These are phyloP conservation scores for Paracoccidioides lutzii DNA, from an alignment of 2,329 filamentous ascomycete species.

Conservation along the genomic window DNA sequence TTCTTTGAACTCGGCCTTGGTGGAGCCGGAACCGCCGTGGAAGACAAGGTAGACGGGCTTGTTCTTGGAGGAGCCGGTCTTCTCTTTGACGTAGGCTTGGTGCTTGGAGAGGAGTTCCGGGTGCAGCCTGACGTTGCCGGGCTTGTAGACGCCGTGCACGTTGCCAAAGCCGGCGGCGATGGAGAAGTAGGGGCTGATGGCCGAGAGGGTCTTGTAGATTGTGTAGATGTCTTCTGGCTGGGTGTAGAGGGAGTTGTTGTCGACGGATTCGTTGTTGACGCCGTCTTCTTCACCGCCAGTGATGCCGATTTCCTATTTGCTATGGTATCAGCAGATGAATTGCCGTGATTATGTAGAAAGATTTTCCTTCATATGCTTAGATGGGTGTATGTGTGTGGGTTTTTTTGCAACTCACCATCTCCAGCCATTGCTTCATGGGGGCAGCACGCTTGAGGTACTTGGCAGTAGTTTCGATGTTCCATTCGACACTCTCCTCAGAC, in stretches of 20 bases:
- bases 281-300: constrained; percentile 96
- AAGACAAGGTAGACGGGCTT: constrained; percentile 99
- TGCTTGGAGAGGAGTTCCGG: constrained; percentile 94
- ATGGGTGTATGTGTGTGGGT: background rate
- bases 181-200: constrained; percentile 92
- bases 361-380: background rate
- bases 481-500: constrained; percentile 78
- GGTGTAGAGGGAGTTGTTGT: constrained; percentile 95
- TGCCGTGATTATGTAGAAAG: too few relatives aligned
- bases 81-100: constrained; percentile 78
- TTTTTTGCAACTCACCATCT: constrained; percentile 56
- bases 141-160: constrained; percentile 98
- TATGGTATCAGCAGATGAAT: background rate
- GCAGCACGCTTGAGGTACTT: constrained; percentile 88
- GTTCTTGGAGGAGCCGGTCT: constrained; percentile 55
- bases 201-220: constrained; percentile 73
- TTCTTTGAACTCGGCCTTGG: constrained; percentile 77
- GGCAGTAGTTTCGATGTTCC: constrained; percentile 84
- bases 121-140: constrained; percentile 91
- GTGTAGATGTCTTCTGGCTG: constrained; percentile 92
- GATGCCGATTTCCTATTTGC: constrained; percentile 62
- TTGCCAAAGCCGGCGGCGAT: constrained; percentile 98
- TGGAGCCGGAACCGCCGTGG: constrained; percentile 90
- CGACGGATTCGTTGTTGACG: constrained; percentile 95
- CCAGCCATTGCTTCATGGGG: constrained; percentile 97